Conservation (phyloP, 202 grass and related monocot species). For the Dendrocalamus latiflorus region DNA sequence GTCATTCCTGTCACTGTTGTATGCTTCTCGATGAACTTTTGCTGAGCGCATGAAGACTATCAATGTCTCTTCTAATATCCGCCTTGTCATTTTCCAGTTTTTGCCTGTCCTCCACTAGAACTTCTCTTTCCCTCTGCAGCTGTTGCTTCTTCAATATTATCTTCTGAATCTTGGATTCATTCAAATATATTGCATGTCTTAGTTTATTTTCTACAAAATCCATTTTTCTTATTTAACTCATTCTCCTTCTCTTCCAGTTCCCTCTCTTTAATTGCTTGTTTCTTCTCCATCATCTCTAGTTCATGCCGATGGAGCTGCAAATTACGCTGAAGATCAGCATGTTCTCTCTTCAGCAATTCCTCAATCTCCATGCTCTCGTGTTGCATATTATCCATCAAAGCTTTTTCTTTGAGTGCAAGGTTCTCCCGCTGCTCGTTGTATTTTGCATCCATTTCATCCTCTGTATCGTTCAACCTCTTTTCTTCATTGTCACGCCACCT, state of each 20-base stretch:
- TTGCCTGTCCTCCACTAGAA: conserved; percentile 43
- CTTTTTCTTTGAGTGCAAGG: conserved; percentile 56
- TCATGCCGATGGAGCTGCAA: conserved; percentile 62
- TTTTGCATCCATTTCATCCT: conserved; percentile 47
- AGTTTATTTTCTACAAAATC: conserved; percentile 64
- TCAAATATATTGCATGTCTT: conserved; percentile 45
- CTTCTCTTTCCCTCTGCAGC: conserved; percentile 53
- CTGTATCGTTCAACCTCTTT: conserved; percentile 56
- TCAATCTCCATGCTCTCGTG: conserved; percentile 50
- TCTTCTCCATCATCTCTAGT: conserved; percentile 77
- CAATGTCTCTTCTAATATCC: conserved; percentile 82
- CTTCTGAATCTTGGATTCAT: conserved; percentile 72
- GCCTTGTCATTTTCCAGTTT: conserved; percentile 64
- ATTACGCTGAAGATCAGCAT: conserved; percentile 55
- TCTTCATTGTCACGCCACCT: conserved; percentile 64
- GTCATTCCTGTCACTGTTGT: conserved; percentile 52
- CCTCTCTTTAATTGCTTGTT: conserved; percentile 54
- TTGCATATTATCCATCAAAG: conserved; percentile 50
- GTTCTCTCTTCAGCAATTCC: conserved; percentile 65
- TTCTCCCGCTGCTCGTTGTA: conserved; percentile 44
- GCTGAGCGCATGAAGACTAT: conserved; percentile 62
- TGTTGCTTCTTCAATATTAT: conserved; percentile 55
- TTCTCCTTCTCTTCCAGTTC: conserved; percentile 62
- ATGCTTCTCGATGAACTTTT: conserved; percentile 61
- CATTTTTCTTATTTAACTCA: conserved; percentile 59